Base-by-base conservation (phyloP, 352 stramenopile genomes). In the Phytophthora citrophthora region DNA sequence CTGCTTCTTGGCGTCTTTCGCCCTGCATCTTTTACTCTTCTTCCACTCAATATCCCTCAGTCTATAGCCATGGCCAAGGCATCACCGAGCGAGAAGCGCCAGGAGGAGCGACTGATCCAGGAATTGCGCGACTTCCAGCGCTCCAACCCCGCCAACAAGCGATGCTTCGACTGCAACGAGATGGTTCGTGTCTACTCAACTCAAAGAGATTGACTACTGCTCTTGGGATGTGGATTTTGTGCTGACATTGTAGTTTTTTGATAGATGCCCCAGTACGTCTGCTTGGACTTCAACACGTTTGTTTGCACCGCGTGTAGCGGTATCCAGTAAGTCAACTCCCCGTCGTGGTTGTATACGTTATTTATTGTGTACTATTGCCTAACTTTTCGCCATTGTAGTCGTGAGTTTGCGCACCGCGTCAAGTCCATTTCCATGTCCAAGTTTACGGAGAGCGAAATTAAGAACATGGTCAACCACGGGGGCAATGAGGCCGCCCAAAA, bases 341-440 rank as follows among this genome's bases (percentile, higher is more conserved):
- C 0, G 29, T 34, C 29, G 2, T 34, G 29, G 29, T 13, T 20
- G 20, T 20, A 20, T 20, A 20, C 20, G 6, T 32, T 32, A 1
- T 32, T 32, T 32, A 1, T 34, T 13, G 0, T 36, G 1, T 57
- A 9, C 1, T 44, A 4, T 59, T 46, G 16, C 9, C 9, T 34
- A 34, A 34, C 29, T 12, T 34, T 34, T 34, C 1, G 29, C 8
- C 29, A 34, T 34, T 34, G 31, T 54, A 95, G 89, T 55, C 89
- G 93, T 20, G 91, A 97, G 70, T 98, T 98, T 69, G 89, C 84
- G 6, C 93, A 98, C 58, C 88, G 93, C 13, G 89, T 98, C 54
- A 98, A 98, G 68, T 97, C 89, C 54, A 95, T 98, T 66, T 97
- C 91, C 52, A 95, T 97, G 82, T 96, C 91, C 51, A 97, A 95